Base-by-base conservation (phyloP, 768 basidiomycete species). In the Chalciporus pseudorubinellus region DNA sequence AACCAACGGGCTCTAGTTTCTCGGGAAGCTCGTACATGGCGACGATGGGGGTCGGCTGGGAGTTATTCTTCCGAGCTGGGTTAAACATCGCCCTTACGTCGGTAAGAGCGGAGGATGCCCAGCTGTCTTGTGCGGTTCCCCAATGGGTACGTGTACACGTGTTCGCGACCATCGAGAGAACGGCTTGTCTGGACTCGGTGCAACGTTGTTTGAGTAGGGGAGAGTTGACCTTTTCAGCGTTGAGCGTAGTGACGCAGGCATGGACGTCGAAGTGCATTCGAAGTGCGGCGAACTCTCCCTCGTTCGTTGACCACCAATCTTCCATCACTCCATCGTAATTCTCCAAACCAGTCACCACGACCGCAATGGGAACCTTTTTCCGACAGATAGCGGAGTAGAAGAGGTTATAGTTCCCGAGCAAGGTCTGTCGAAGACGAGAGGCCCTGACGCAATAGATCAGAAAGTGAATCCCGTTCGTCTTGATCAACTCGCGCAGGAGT, bases 171-270 rank as follows among this genome's bases (percentile, higher is more conserved):
- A 68, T 12, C 34, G 54, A 39, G 44, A 60, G 55, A 8, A 67
- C 44, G 29, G 55, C 33, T 39, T 52, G 38, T 46, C 63, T 55
- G 6, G 70, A 70, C 31, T 57, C 67, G 31, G 46, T 50, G 54
- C 64, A 66, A 20, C 65, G 65, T 11, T 59, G 55, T 22, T 54
- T 68, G 55, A 66, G 61, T 16, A 53, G 29, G 11, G 66, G 66
- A 8, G 66, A 66, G 26, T 68, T 61, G 44, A 65, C 64, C 51
- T 59, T 66, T 51, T 63, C 56, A 3, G 44, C 49, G 31, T 66
- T 55, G 45, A 66, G 70, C 36, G 74, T 71, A 21, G 74, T 75
- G 50, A 76, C 64, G 50, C 72, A 74, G 6, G 72, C 74, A 48
- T 72, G 70, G 7, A 62, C 71, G 29, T 56, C 53, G 44, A 74